Percentiles rank a stretch among this genome's conserved stretches.
Evolutionary conservation across 306 rosid species (phyloP).

Genomic region (Dryas octopetala): DNA sequence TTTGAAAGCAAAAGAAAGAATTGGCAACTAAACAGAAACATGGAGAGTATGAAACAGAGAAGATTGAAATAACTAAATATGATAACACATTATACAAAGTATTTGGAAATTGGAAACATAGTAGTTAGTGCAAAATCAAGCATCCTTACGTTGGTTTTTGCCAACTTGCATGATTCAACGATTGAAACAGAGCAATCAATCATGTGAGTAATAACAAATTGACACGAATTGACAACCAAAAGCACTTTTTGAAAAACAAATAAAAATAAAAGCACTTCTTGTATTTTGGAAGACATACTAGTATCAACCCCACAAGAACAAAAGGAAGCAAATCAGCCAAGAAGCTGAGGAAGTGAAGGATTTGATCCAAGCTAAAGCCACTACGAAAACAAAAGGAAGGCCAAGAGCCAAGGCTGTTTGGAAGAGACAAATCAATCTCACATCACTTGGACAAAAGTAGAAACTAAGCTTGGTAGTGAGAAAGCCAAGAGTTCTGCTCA

Average conservation of each 20-base stretch:
- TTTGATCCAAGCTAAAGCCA: background rate
- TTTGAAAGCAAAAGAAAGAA: conserved; percentile 2
- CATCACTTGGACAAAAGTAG: too few relatives aligned
- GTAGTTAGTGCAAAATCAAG: background rate
- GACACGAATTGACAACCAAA: background rate
- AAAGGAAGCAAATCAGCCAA: background rate
- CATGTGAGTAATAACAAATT: background rate
- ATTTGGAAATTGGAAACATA: background rate
- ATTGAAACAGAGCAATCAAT: background rate
- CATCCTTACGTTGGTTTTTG: background rate
- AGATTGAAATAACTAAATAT: background rate
- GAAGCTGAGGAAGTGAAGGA: background rate
- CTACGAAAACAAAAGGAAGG: background rate
- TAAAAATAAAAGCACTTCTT: background rate
- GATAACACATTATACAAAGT: background rate
- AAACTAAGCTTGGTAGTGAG: background rate
- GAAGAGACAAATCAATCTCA: too few relatives aligned
- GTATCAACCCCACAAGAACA: background rate
- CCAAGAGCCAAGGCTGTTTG: background rate
- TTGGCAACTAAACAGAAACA: background rate
- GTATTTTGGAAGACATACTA: background rate
- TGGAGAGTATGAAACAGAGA: background rate
- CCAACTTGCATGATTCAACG: background rate
- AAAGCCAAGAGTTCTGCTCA: background rate
- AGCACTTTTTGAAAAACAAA: background rate